These are phyloP conservation scores for Ricinus communis DNA, from an alignment of 345 rosid genomes.

Conservation along the genomic window DNA sequence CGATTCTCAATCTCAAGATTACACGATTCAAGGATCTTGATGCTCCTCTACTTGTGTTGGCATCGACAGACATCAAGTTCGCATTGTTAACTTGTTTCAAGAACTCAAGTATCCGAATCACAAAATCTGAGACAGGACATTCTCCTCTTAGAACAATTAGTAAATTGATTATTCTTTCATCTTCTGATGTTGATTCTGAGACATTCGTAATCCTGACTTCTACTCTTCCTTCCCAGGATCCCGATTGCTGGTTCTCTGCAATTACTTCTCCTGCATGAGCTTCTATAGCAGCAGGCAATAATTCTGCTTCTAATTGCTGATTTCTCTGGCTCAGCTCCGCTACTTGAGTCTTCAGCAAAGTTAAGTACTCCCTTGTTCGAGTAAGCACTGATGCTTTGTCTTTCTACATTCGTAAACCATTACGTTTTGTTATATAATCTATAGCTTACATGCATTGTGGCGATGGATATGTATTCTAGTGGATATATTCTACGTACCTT, in stretches of 20 bases:
- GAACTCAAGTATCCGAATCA: conserved; percentile 61
- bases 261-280: conserved; percentile 23
- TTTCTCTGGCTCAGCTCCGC: conserved; percentile 47
- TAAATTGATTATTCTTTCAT: conserved; percentile 41
- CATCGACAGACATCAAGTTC: conserved; percentile 53
- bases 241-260: background rate
- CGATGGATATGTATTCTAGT: too few relatives aligned
- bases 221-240: conserved; percentile 26
- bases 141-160: conserved; percentile 50
- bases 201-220: conserved; percentile 33
- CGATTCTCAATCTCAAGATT: conserved; percentile 47
- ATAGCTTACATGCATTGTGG: too few relatives aligned
- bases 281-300: conserved; percentile 17
- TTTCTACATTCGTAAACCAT: too few relatives aligned
- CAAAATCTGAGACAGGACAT: conserved; percentile 30
- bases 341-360: conserved; percentile 49
- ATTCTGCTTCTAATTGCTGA: conserved; percentile 46
- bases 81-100: conserved; percentile 49
- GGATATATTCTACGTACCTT: conserved; percentile 48
- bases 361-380: conserved; percentile 54
- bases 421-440: too few relatives aligned
- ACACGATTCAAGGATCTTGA: conserved; percentile 33
- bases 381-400: conserved; percentile 72
- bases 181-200: conserved; percentile 49
- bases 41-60: conserved; percentile 33